These are phyloP conservation scores for Phytophthora meadii DNA, from an alignment of 352 stramenopile species.

Conservation along the genomic window DNA sequence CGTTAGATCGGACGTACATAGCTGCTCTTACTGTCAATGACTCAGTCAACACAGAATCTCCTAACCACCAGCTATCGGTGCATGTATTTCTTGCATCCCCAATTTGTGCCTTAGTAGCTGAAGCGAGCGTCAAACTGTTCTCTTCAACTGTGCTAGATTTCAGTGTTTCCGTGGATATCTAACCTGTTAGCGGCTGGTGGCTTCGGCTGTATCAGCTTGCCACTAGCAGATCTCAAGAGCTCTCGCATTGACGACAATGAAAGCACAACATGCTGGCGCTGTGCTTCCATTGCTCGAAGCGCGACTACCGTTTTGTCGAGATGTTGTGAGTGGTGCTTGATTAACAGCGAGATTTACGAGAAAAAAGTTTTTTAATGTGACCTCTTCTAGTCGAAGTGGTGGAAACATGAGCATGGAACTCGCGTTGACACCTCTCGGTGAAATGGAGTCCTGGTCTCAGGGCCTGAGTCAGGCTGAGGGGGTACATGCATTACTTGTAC, in stretches of 20 bases:
- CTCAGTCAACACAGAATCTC: background rate
- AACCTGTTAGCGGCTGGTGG: background rate
- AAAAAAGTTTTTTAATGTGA: slow-evolving; percentile 12
- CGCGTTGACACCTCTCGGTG: too few species aligned
- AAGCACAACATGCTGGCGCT: background rate
- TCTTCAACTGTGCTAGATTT: background rate
- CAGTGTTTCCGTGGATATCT: too few species aligned
- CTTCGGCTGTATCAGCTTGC: background rate
- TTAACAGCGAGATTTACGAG: slow-evolving; percentile 12
- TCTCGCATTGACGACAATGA: slow-evolving; percentile 1
- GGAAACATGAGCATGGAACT: too few species aligned
- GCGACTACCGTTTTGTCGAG: slow-evolving; percentile 18
- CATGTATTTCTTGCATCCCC: too few species aligned
- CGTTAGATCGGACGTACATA: slow-evolving; percentile 6
- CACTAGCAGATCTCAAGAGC: slow-evolving; percentile 7
- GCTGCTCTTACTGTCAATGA: background rate
- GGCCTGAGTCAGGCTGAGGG: slow-evolving; percentile 1
- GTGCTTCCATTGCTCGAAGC: background rate
- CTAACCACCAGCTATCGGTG: too few species aligned
- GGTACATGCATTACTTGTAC: slow-evolving; percentile 9
- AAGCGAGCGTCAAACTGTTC: background rate
- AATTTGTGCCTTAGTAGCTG: too few species aligned
- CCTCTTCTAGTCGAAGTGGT: background rate
- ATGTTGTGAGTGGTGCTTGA: background rate
- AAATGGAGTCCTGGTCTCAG: background rate